Percentiles rank a stretch among this genome's conserved stretches.
Conservation (phyloP, 345 rosid genomes). For the Boechera retrofracta region DNA sequence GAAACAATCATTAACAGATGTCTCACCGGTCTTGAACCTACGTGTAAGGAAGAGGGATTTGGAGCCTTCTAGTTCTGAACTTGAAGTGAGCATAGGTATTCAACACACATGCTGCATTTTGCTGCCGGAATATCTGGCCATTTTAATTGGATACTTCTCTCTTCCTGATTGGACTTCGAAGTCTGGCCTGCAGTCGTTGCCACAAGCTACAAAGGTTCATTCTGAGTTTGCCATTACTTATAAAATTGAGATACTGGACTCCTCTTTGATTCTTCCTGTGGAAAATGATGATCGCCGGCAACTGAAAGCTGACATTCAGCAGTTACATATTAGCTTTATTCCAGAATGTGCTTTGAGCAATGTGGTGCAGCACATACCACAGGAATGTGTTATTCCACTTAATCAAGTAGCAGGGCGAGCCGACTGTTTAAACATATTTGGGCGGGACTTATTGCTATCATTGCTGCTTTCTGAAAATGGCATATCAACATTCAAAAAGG, state of each 20-base stretch:
- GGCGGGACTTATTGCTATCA: constrained; percentile 63
- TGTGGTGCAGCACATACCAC: constrained; percentile 59
- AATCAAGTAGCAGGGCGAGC: constrained; percentile 52
- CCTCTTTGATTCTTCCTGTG: constrained; percentile 62
- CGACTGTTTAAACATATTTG: constrained; percentile 70
- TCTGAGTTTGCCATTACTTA: constrained; percentile 48
- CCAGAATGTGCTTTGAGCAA: constrained; percentile 49
- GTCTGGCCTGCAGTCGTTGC: constrained; percentile 47
- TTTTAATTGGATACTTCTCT: constrained; percentile 82
- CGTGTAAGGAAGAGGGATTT: constrained; percentile 61
- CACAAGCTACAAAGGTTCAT: constrained; percentile 38
- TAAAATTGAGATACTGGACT: constrained; percentile 81
- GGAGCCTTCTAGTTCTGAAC: constrained; percentile 53
- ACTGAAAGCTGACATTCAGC: constrained; percentile 63
- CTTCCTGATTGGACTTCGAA: constrained; percentile 75
- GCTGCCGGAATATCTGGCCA: constrained; percentile 74
- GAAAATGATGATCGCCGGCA: constrained; percentile 54
- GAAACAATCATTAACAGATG: constrained; percentile 62
- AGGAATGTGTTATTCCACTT: constrained; percentile 57
- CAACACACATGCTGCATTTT: constrained; percentile 83
- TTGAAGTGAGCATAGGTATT: constrained; percentile 83
- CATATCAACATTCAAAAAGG: constrained; percentile 44
- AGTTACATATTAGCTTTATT: constrained; percentile 58
- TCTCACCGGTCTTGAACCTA: constrained; percentile 69
- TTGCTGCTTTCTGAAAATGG: constrained; percentile 53